Evolutionary conservation across 1,284 basidiomycete species (phyloP), one percentile per base, ranked within the genome.

Genomic region (Fomes fomentarius): DNA sequence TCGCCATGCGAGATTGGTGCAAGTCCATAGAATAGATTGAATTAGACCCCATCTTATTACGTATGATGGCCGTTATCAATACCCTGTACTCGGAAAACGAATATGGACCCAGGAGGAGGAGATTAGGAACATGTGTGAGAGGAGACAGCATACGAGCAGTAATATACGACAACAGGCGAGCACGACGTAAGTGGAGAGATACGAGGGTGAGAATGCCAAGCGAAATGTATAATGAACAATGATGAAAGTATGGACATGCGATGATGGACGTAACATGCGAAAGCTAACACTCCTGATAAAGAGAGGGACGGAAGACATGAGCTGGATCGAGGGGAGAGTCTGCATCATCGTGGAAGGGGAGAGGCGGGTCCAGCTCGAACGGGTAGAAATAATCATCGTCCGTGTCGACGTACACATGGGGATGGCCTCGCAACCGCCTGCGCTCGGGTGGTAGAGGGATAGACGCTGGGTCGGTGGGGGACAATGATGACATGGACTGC

Each of bases 241-340:
- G 43, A 54, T 38, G 22, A 56, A 38, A 40, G 45, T 35, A 58
- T 52, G 53, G 40, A 60, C 55, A 58, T 54, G n/a, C n/a, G 43
- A 54, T 38, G 22, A 56, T 33, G 35, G 45, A 30, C 57, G 50
- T 51, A 37, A 60, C 55, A 58, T 54, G 51, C 38, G 48, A 56
- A 49, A 59, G 56, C 78, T 84, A 88, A 71, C 85, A 89, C 69
- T 84, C 81, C 74, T 81, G 78, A 69, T 80, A 80, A 70, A 77
- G 66, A 47, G 68, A 58, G 55, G 65, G 63, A 55, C 68, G 67
- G 63, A 65, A 73, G 52, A 68, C 66, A 63, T 64, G 68, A 39
- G 67, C 69, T 74, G 74, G 72, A 74, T 82, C 78, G 68, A 75
- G 72, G 67, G 66, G 71, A 66, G 24, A 17, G 33, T 47, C 45